A percentile compares a stretch with the other conserved stretches of the same genome.
Conservation (phyloP, 1,284 basidiomycete genomes). For the Cutaneotrichosporon spelunceum region DNA sequence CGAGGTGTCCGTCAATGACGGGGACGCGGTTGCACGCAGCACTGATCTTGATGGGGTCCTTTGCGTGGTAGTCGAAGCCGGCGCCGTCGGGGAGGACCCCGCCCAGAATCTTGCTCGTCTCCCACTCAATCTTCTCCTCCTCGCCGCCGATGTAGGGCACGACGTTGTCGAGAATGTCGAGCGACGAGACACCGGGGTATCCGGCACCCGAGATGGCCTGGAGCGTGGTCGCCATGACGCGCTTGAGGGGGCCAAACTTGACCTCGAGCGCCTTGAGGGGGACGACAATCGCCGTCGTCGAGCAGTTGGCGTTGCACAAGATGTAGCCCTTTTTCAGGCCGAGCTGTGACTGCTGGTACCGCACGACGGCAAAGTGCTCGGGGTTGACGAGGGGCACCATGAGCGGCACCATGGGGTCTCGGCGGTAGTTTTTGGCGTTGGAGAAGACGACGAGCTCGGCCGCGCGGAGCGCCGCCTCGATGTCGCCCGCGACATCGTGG, state of each 20-base stretch:
- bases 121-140: conserved; percentile 94
- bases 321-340: conserved; percentile 86
- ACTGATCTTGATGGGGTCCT: conserved; percentile 76
- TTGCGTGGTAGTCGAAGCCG: conserved; percentile 78
- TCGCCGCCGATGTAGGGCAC: conserved; percentile 93
- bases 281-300: conserved; percentile 90
- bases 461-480: conserved; percentile 81
- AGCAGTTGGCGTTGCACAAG: conserved; percentile 98
- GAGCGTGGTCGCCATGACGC: conserved; percentile 87
- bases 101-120: conserved; percentile 94
- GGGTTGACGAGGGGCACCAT: conserved; percentile 96
- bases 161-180: conserved; percentile 96
- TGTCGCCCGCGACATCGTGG: conserved; percentile 88
- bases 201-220: conserved; percentile 97
- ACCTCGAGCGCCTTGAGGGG: conserved; percentile 89
- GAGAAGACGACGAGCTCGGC: conserved; percentile 93
- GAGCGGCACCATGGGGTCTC: conserved; percentile 92
- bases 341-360: conserved; percentile 71
- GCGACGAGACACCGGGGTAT: conserved; percentile 85
- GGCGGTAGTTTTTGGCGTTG: conserved; percentile 94
- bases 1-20: conserved; percentile 88
- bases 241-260: conserved; percentile 88
- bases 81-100: conserved; percentile 60
- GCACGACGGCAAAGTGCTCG: conserved; percentile 77
- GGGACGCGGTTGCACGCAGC: conserved; percentile 91